These are phyloP conservation scores for Deuterostichococcus epilithicus DNA, from an alignment of 139 green algal genomes.

Conservation along the genomic window DNA sequence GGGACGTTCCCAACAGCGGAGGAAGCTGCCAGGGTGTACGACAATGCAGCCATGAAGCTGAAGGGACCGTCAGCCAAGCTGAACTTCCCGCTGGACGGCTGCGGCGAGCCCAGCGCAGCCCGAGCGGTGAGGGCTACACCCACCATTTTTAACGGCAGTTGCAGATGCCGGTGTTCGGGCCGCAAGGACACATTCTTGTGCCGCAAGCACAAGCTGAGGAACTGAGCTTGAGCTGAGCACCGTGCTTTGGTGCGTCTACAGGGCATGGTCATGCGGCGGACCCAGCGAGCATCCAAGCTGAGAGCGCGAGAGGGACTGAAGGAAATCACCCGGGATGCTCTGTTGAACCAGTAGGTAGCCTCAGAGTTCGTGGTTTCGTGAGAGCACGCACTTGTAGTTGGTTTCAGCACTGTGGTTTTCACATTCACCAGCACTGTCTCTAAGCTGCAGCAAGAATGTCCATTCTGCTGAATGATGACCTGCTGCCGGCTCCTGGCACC, in stretches of 20 bases:
- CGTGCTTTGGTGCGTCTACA: neutral
- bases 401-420: no score
- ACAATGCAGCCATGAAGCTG: slow-evolving; percentile 32
- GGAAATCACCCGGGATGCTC: neutral
- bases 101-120: slow-evolving; percentile 5
- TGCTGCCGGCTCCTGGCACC: no score
- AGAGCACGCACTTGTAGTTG: no score
- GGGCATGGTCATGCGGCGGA: neutral
- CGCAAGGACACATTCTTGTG: no score
- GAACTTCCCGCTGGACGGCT: slow-evolving; percentile 33
- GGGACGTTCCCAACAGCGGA: slow-evolving; percentile 33
- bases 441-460: no score
- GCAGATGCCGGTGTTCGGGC: no score
- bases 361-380: neutral
- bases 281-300: neutral
- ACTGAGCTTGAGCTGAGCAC: neutral
- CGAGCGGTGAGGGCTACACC: slow-evolving; percentile 16
- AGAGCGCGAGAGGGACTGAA: neutral
- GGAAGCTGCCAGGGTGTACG: slow-evolving; percentile 38
- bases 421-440: neutral
- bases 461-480: no score
- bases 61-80: slow-evolving; percentile 25
- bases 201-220: no score
- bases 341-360: neutral
- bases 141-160: no score